phyloP scores from a whole-genome alignment of 2,329 filamentous ascomycete genomes.

The Lecanicillium sp. region DNA sequence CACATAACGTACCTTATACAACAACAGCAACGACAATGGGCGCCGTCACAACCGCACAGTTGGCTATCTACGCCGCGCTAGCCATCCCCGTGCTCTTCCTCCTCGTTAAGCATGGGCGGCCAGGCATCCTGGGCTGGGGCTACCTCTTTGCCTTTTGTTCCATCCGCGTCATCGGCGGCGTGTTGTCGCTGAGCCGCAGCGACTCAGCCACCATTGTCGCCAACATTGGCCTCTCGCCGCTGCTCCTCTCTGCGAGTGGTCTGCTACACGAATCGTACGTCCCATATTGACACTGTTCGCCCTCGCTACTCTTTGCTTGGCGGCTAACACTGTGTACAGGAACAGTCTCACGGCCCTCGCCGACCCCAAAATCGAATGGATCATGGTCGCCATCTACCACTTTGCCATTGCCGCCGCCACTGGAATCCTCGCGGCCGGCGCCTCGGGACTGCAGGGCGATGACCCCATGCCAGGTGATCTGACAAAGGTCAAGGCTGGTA shows the following conservation, averaged over 20 bases:
- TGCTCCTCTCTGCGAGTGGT: constrained; percentile 21
- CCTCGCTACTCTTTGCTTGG: background rate
- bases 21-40: constrained; percentile 12
- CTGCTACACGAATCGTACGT: constrained; percentile 28
- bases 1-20: too few species aligned
- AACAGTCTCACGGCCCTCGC: background rate
- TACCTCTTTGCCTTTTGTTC: constrained; percentile 29
- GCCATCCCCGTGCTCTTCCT: constrained; percentile 21
- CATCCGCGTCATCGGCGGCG: constrained; percentile 26
- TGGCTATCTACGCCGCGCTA: constrained; percentile 27
- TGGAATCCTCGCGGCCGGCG: constrained; percentile 3
- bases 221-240: constrained; percentile 29
- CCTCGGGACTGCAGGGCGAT: constrained; percentile 3
- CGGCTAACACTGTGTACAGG: background rate
- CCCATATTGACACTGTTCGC: background rate
- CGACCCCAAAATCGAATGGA: constrained; percentile 6
- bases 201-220: constrained; percentile 24
- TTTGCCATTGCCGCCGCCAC: constrained; percentile 6
- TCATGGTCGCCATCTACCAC: constrained; percentile 2
- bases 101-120: constrained; percentile 23
- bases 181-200: constrained; percentile 19
- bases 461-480: constrained; percentile 1
- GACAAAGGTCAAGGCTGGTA: constrained; percentile 6
- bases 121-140: constrained; percentile 29
- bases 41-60: constrained; percentile 17